These are phyloP conservation scores for Tylopilus plumbeoviolaceoides DNA, from an alignment of 768 basidiomycete genomes.

Conservation along the genomic window DNA sequence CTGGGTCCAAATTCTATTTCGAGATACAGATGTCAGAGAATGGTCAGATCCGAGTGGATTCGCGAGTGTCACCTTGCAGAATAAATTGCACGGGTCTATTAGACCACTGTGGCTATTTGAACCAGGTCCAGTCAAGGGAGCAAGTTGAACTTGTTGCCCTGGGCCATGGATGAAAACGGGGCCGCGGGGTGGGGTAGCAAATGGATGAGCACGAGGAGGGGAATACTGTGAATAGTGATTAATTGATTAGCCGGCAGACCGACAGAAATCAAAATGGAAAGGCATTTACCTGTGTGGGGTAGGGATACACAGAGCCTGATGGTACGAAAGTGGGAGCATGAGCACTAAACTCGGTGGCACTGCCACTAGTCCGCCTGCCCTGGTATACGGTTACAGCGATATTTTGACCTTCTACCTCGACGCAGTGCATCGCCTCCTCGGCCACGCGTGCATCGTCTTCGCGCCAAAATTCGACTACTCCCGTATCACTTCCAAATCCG, in stretches of 20 bases:
- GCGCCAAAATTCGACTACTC: conserved; percentile 81
- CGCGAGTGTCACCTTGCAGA: conserved; percentile 61
- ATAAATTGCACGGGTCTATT: conserved; percentile 87
- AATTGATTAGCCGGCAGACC: conserved; percentile 1
- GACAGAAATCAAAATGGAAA: conserved; percentile 1
- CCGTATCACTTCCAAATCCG: conserved; percentile 73
- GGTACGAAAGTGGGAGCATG: conserved; percentile 77
- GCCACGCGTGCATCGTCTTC: conserved; percentile 80
- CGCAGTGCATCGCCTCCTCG: conserved; percentile 79
- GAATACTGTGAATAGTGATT: conserved; percentile 47
- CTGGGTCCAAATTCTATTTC: conserved; percentile 74
- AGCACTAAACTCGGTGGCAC: conserved; percentile 63
- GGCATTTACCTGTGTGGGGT: conserved; percentile 52
- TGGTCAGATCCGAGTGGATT: conserved; percentile 10
- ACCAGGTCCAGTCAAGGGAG: conserved; percentile 71
- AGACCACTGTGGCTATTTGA: conserved; percentile 80
- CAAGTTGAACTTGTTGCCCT: conserved; percentile 85
- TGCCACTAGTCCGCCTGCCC: conserved; percentile 52
- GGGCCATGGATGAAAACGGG: conserved; percentile 76
- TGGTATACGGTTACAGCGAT: conserved; percentile 81
- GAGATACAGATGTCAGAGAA: neutral
- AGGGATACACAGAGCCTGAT: conserved; percentile 58
- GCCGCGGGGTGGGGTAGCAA: conserved; percentile 34
- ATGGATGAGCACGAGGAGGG: conserved; percentile 58
- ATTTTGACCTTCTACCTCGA: conserved; percentile 78